Base-by-base conservation (phyloP, 805 yeast genomes). In the Groenewaldozyma tartarivorans region DNA sequence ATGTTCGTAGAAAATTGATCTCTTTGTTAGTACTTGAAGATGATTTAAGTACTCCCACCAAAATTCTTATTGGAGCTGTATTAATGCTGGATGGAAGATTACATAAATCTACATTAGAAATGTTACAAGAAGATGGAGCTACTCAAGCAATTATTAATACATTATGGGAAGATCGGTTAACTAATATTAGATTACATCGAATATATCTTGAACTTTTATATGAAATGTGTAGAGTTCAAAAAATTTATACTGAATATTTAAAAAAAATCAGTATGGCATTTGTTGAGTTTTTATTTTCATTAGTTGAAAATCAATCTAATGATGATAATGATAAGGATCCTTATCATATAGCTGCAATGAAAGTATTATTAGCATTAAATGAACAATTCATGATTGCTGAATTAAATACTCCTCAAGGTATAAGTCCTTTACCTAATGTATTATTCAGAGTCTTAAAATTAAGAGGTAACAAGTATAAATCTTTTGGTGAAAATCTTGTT, bases 381-480 rank as follows among this genome's bases (percentile, higher is more conserved):
- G 96, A 88, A 56, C 96, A 88, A 60, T 88, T 76, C 59, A 75
- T 88, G 79, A 80, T 85, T 31, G 63, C 74, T 46, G 66, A 39
- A 5, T 41, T 45, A 11, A 38, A 43, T 21, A 41, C n/a, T 17
- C 37, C 29, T 9, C 39, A 35, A 5, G 39, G n/a, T 31, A 7
- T 7, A 11, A 31, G 15, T 11, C 35, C 40, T 9, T 16, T 38
- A 15, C 24, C 13, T 13, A 38, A 38, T 26, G 31, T n/a, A 43
- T 80, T 83, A 1, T 74, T 81, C 52, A 65, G 69, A 3, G 69
- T 72, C 2, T 56, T 88, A 41, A 62, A 71, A 31, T 55, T 61
- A 22, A 63, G 69, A n/a, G 61, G 63, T 20, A 50, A 64, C 11
- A 55, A 61, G 13, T 74, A 71, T 38, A 69, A 69, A 20, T 65